A percentile compares a stretch with the other conserved stretches of the same genome.
Evolutionary conservation across 768 basidiomycete species (phyloP).

Genomic region (Leucocoprinus birnbaumii): DNA sequence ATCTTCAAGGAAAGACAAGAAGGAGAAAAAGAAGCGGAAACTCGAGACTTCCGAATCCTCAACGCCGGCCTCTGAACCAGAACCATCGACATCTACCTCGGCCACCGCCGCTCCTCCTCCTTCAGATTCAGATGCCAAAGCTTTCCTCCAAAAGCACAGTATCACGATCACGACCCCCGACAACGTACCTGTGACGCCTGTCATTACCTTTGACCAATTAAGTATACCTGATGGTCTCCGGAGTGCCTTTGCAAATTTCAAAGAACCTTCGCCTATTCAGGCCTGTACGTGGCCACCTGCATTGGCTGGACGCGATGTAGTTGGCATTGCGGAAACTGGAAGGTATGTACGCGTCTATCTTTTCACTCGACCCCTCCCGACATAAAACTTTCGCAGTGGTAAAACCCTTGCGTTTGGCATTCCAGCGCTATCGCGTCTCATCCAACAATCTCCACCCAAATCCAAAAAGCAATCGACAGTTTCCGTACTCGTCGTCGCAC

Average conservation of each 20-base stretch:
- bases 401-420: constrained; percentile 97
- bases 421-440: constrained; percentile 75
- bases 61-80: constrained; percentile 15
- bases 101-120: constrained; percentile 21
- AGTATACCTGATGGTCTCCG: constrained; percentile 60
- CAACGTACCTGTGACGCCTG: constrained; percentile 51
- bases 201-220: constrained; percentile 74
- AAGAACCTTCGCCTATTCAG: constrained; percentile 93
- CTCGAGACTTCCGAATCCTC: constrained; percentile 25
- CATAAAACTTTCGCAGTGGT: constrained; percentile 47
- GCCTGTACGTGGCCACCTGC: constrained; percentile 93
- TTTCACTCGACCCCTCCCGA: not conserved
- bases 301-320: constrained; percentile 78
- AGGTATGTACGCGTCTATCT: constrained; percentile 36
- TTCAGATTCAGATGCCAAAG: constrained; percentile 40
- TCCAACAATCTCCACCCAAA: constrained; percentile 31
- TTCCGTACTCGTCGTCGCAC: constrained; percentile 81
- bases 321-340: constrained; percentile 97
- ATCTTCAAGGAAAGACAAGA: constrained; percentile 24
- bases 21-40: constrained; percentile 41
- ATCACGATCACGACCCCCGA: constrained; percentile 67
- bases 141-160: constrained; percentile 68
- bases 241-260: constrained; percentile 65
- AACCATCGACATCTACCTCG: constrained; percentile 14
- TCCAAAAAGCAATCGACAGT: constrained; percentile 35